Percentiles rank a stretch among this genome's conserved stretches.
Evolutionary conservation across 2,329 filamentous ascomycete species (phyloP).

Genomic region (Lasiodiplodia citricola): DNA sequence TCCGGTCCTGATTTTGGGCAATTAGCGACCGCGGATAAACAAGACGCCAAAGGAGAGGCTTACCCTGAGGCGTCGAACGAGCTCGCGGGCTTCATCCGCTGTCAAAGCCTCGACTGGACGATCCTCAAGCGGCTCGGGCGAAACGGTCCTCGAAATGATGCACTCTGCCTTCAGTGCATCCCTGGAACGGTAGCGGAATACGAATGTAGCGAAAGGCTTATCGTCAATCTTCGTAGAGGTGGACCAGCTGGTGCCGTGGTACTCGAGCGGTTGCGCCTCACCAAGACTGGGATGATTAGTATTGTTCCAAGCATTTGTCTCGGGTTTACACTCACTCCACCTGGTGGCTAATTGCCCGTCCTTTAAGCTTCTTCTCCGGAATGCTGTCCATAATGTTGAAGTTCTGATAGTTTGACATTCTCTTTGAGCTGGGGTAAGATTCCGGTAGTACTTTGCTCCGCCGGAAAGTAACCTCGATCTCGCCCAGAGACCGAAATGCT

Average conservation of each 20-base stretch:
- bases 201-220: slow-evolving; percentile 34
- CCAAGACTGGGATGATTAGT: neutral
- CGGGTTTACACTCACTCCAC: slow-evolving; percentile 25
- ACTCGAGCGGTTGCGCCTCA: neutral
- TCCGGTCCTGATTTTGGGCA: neutral
- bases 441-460: neutral
- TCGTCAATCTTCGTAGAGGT: slow-evolving; percentile 15
- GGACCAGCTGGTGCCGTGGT: neutral
- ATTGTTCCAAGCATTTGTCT: neutral
- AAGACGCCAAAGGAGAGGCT: neutral
- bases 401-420: neutral
- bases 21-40: neutral
- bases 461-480: neutral
- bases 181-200: slow-evolving; percentile 38
- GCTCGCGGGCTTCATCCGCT: slow-evolving; percentile 34
- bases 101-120: slow-evolving; percentile 32
- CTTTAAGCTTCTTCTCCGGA: slow-evolving; percentile 36
- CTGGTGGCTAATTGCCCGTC: slow-evolving; percentile 31
- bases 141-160: slow-evolving; percentile 39
- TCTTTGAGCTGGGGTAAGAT: neutral
- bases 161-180: slow-evolving; percentile 40
- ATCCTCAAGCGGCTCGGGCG: slow-evolving; percentile 34
- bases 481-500: neutral
- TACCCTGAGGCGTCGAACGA: slow-evolving; percentile 33
- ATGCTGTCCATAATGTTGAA: slow-evolving; percentile 14